These are phyloP conservation scores for Thuidium tamariscinum DNA, from an alignment of 225 moss, liverwort and hornwort genomes.

Conservation along the genomic window DNA sequence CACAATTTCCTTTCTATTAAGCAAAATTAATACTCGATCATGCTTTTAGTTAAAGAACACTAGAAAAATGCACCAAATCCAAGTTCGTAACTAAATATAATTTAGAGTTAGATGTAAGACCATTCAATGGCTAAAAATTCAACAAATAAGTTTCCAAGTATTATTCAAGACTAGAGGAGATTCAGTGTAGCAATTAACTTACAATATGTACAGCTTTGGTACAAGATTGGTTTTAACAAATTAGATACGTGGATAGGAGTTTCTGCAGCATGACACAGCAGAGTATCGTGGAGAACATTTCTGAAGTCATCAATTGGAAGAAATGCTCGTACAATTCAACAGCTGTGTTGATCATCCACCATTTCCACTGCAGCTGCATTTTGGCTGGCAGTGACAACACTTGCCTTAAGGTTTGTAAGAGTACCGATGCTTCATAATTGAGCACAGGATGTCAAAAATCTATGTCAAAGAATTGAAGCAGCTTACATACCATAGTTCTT, in stretches of 20 bases:
- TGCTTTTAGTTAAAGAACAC: too few species aligned
- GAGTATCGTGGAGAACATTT: background rate
- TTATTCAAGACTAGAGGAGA: background rate
- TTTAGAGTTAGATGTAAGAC: background rate
- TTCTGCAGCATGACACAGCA: background rate
- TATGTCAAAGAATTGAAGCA: background rate
- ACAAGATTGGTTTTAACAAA: background rate
- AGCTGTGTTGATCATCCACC: background rate
- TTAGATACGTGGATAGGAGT: background rate
- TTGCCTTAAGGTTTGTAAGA: background rate
- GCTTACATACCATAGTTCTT: background rate
- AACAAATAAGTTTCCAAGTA: background rate
- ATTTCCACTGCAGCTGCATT: background rate
- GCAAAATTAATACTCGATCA: rapidly evolving
- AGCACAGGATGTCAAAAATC: background rate
- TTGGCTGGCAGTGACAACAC: background rate
- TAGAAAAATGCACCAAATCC: background rate
- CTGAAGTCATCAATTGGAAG: background rate
- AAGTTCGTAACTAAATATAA: background rate
- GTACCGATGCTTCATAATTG: background rate
- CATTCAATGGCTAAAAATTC: too few species aligned
- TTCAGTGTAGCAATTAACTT: too few species aligned
- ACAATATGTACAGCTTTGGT: background rate
- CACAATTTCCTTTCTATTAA: too few species aligned
- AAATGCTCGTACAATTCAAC: background rate